Base-by-base conservation (phyloP, 371 early-diverging fungal genomes). In the Sporodiniella umbellata region DNA sequence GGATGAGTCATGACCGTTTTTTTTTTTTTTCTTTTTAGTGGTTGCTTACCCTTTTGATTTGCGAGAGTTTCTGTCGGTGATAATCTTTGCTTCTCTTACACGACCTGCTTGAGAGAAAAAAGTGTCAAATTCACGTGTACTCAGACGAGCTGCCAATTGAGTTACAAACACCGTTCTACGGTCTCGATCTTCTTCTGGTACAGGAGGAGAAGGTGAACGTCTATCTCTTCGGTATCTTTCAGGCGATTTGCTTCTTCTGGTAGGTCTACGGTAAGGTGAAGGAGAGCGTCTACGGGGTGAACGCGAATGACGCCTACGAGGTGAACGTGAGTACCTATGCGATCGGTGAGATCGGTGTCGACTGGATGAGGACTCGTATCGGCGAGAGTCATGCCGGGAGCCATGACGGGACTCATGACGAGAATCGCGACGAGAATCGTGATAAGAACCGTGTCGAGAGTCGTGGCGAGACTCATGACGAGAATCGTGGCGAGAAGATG, bases 151-250 rank as follows among this genome's bases (percentile, higher is more conserved):
- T 11, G 96, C 88, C 10, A 98, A 76, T 64, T 98, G 96, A 80
- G 84, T 91, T 14, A 93, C 90, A 74, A 96, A 95, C 12, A 98
- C 94, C 2, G 98, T 98, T 58, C 96, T 81, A 68, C 86, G 68
- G 58, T 95, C 95, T 38, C 96, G 85, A 52, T 89, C 85, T 18
- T 79, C 70, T 60, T 86, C 87, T 48, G 83, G 81, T 22, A 86
- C 75, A 15, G 78, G 79, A 11, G 89, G 88, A 15, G 88, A 86
- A 42, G 83, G 87, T 22, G 89, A 87, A 51, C 88, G 62, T 35
- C 71, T 50, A 51, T 67, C 51, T 42, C 52, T 23, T 22, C 45
- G 39, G 40, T 35, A 48, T 43, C 58, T 51, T 38, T 58, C 70
- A 54, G 53, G 66, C 65, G 66, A 55, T 45, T 68, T 56, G 11